Conservation (phyloP, 805 yeast genomes). For the Diddensiella transvaalensis region DNA sequence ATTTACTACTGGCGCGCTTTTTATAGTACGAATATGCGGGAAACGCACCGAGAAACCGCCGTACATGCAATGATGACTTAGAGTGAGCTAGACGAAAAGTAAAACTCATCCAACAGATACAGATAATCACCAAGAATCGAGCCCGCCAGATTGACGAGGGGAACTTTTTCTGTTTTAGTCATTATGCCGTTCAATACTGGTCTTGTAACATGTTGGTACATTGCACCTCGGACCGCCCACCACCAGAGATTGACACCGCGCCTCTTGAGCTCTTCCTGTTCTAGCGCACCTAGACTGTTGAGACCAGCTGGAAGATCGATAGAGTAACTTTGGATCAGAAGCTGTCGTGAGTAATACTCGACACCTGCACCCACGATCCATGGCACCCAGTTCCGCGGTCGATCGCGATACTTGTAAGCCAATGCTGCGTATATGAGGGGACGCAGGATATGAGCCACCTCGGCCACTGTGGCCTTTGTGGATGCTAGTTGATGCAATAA, state of each 20-base stretch:
- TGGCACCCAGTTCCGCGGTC: constrained; percentile 36
- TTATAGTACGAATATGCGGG: no score
- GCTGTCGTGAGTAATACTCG: constrained; percentile 32
- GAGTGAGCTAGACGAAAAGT: constrained; percentile 30
- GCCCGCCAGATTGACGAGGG: constrained; percentile 33
- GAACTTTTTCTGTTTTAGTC: constrained; percentile 28
- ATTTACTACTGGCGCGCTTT: no score
- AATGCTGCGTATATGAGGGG: constrained; percentile 39
- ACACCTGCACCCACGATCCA: constrained; percentile 37
- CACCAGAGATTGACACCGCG: constrained; percentile 33
- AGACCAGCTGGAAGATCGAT: constrained; percentile 25
- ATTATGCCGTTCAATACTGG: constrained; percentile 30
- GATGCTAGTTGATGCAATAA: constrained; percentile 31
- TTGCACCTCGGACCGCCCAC: constrained; percentile 40
- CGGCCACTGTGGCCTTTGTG: constrained; percentile 28
- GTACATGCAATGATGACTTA: constrained; percentile 5
- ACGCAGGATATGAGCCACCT: constrained; percentile 35
- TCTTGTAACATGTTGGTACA: constrained; percentile 34
- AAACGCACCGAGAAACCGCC: no score
- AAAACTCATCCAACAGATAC: constrained; percentile 37
- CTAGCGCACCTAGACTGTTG: constrained; percentile 30
- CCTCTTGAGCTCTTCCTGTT: constrained; percentile 30
- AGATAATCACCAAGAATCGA: constrained; percentile 37
- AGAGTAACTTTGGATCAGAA: constrained; percentile 26
- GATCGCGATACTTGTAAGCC: constrained; percentile 23